Conservation (phyloP, 2,329 filamentous ascomycete genomes). For the Fusarium papillatum region DNA sequence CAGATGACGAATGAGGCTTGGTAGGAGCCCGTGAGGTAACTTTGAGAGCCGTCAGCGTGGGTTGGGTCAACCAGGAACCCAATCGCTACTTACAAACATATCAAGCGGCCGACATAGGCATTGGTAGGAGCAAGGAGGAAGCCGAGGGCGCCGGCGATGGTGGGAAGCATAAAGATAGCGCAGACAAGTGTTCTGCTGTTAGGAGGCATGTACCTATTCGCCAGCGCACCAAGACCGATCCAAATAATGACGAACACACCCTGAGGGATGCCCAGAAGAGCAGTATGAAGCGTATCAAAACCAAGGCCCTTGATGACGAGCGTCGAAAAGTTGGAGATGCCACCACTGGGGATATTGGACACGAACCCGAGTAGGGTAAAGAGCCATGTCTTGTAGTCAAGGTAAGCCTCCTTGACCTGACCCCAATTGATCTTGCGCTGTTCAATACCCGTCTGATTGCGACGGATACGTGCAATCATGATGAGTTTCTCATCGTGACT, state of each 20-base stretch:
- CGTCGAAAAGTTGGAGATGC: constrained; percentile 71
- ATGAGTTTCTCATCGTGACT: constrained; percentile 64
- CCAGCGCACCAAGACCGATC: constrained; percentile 57
- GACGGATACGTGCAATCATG: constrained; percentile 66
- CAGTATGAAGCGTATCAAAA: constrained; percentile 56
- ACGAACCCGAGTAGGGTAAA: constrained; percentile 68
- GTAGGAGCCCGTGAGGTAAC: constrained; percentile 53
- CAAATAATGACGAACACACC: constrained; percentile 53
- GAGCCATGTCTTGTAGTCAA: constrained; percentile 71
- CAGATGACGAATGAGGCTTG: constrained; percentile 56
- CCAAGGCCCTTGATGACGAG: constrained; percentile 73
- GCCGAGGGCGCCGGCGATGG: constrained; percentile 70
- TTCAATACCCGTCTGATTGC: constrained; percentile 71
- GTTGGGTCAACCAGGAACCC: rapidly evolving
- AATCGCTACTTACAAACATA: constrained; percentile 60
- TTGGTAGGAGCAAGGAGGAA: constrained; percentile 65
- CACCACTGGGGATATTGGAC: constrained; percentile 69
- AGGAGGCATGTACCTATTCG: constrained; percentile 54
- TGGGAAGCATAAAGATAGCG: constrained; percentile 69
- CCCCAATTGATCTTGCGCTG: constrained; percentile 67
- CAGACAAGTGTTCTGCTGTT: constrained; percentile 67
- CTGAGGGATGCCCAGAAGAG: constrained; percentile 55
- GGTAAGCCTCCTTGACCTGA: constrained; percentile 68
- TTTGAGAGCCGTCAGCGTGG: neutral
- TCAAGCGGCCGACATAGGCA: constrained; percentile 65